These are phyloP conservation scores for sorghum (Sorghum bicolor) DNA, from an alignment of 176 grass and related monocot genomes.

Conservation along the genomic window Sorghum_bicolor_NCBIv3 NC_012872.2:68142501-68143000, in stretches of 20 bases:
- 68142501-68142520: not conserved
- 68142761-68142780: not conserved
- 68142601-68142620: not conserved
- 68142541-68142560: not conserved
- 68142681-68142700: slow-evolving; percentile 30
- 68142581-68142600: slow-evolving; percentile 23
- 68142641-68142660: slow-evolving; percentile 72
- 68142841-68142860: not conserved
- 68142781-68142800: not conserved
- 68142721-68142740: not conserved
- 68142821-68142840: not conserved
- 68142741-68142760: not conserved
- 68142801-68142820: not conserved
- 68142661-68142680: slow-evolving; percentile 46
- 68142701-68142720: not conserved
- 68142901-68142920: not conserved
- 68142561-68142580: slow-evolving; percentile 3
- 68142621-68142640: slow-evolving; percentile 77
- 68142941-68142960: not conserved
- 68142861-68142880: not conserved
- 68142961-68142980: not conserved
- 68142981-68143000: not conserved
- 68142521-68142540: slow-evolving; percentile 2
- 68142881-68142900: not conserved
- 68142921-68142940: not conserved